Percentiles rank a stretch among this genome's conserved stretches.
Conservation (phyloP, 805 yeast species). For the Wickerhamiella australiensis region DNA sequence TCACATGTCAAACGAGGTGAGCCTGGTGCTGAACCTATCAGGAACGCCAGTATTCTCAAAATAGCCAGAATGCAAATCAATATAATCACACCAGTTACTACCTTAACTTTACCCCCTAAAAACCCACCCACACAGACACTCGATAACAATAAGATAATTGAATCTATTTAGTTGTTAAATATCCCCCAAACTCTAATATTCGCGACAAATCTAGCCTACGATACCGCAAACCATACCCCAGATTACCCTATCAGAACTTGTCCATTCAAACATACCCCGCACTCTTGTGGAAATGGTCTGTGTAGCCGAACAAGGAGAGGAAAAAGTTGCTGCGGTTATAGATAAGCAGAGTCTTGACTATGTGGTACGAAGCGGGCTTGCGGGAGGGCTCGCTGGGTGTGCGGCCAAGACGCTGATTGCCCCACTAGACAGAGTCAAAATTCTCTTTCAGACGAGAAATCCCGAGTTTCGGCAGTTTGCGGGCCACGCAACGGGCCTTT, state of each 20-base stretch:
- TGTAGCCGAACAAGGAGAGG: not conserved
- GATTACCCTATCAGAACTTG: constrained; percentile 9
- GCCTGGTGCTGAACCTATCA: no score
- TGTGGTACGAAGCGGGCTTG: constrained; percentile 69
- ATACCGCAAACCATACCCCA: not conserved
- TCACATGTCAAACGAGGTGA: no score
- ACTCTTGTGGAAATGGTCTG: not conserved
- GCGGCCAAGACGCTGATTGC: constrained; percentile 95
- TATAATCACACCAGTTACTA: no score
- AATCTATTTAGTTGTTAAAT: no score
- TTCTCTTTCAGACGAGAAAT: constrained; percentile 86
- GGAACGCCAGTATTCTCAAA: no score
- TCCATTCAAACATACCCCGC: constrained; percentile 1
- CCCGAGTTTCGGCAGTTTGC: constrained; percentile 74
- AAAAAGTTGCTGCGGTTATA: constrained; percentile 23
- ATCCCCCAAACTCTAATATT: not conserved
- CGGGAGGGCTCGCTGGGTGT: constrained; percentile 93
- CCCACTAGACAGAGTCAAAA: constrained; percentile 89
- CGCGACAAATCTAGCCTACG: not conserved
- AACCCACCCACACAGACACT: no score
- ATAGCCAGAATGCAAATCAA: no score
- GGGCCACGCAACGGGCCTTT: constrained; percentile 68
- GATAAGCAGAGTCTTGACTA: constrained; percentile 69
- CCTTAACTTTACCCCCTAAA: no score
- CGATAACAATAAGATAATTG: no score